Conservation (phyloP, 2,329 filamentous ascomycete genomes). For the Colletotrichum spaethianum region DNA sequence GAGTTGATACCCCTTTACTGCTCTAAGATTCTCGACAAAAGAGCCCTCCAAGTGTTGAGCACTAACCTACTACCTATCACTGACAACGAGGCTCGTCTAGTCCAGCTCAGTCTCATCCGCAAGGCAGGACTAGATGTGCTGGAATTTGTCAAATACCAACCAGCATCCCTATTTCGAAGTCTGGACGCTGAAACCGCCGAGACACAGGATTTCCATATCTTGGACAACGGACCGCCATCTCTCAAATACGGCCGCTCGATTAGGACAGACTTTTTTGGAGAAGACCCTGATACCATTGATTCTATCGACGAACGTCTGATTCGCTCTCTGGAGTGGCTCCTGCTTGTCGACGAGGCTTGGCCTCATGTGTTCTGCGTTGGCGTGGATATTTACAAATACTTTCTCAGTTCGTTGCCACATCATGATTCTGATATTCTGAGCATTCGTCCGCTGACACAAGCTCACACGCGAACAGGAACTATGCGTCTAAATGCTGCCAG, state of each 20-base stretch:
- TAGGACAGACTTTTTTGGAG: slow-evolving; percentile 78
- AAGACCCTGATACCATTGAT: slow-evolving; percentile 67
- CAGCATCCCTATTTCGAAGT: slow-evolving; percentile 65
- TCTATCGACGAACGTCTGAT: slow-evolving; percentile 80
- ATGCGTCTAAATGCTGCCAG: slow-evolving; percentile 69
- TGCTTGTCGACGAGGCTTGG: slow-evolving; percentile 81
- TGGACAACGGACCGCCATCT: slow-evolving; percentile 64
- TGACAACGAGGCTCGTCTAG: slow-evolving; percentile 74
- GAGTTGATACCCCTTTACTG: slow-evolving; percentile 91
- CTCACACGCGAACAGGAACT: slow-evolving; percentile 54
- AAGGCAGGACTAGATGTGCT: slow-evolving; percentile 80
- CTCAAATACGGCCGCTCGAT: slow-evolving; percentile 75
- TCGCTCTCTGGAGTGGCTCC: slow-evolving; percentile 86
- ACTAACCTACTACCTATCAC: slow-evolving; percentile 82
- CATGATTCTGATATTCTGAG: slow-evolving; percentile 38
- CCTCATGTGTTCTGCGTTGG: slow-evolving; percentile 78
- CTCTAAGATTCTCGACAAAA: slow-evolving; percentile 77
- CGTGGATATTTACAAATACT: slow-evolving; percentile 83
- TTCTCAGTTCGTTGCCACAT: slow-evolving; percentile 77
- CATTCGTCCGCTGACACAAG: slow-evolving; percentile 35
- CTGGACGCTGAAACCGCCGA: slow-evolving; percentile 53
- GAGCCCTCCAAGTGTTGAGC: slow-evolving; percentile 80
- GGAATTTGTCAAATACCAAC: slow-evolving; percentile 81
- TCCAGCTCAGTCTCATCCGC: slow-evolving; percentile 81
- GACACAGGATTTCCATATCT: slow-evolving; percentile 62